A percentile compares a stretch with the other conserved stretches of the same genome.
These are phyloP conservation scores for Cryptococcus deneoformans DNA, from an alignment of 1,284 basidiomycete species.

Conservation along the genomic window DNA sequence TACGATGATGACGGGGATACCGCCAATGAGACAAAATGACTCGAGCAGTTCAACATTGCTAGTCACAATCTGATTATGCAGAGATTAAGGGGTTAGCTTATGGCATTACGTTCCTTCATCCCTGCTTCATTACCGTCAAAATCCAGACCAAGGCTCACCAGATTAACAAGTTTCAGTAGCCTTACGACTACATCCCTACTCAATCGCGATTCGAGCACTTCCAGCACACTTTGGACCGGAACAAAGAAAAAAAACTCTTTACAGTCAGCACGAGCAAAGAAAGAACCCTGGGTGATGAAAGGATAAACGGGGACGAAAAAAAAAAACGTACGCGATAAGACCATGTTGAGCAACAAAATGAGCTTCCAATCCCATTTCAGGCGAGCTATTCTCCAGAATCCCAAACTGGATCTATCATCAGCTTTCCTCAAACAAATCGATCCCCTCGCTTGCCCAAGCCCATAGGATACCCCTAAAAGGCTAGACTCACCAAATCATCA, in stretches of 20 bases:
- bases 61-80: slow-evolving; percentile 67
- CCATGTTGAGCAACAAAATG: slow-evolving; percentile 91
- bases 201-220: slow-evolving; percentile 77
- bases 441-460: no score
- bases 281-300: no score
- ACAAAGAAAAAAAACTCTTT: no score
- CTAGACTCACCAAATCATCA: slow-evolving; percentile 70
- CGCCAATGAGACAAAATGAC: slow-evolving; percentile 91
- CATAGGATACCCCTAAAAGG: no score
- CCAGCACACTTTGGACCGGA: slow-evolving; percentile 58
- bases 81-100: no score
- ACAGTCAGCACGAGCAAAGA: no score
- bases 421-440: not conserved
- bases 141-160: slow-evolving; percentile 54
- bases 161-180: slow-evolving; percentile 82
- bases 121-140: no score
- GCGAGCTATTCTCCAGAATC: slow-evolving; percentile 71
- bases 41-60: slow-evolving; percentile 83
- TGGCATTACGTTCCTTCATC: no score
- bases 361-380: slow-evolving; percentile 68
- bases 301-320: no score
- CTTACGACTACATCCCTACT: slow-evolving; percentile 80
- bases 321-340: slow-evolving; percentile 62
- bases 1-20: slow-evolving; percentile 90
- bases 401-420: slow-evolving; percentile 56